Evolutionary conservation across 1,284 basidiomycete species (phyloP).

Genomic region (Ustilago hordei): DNA sequence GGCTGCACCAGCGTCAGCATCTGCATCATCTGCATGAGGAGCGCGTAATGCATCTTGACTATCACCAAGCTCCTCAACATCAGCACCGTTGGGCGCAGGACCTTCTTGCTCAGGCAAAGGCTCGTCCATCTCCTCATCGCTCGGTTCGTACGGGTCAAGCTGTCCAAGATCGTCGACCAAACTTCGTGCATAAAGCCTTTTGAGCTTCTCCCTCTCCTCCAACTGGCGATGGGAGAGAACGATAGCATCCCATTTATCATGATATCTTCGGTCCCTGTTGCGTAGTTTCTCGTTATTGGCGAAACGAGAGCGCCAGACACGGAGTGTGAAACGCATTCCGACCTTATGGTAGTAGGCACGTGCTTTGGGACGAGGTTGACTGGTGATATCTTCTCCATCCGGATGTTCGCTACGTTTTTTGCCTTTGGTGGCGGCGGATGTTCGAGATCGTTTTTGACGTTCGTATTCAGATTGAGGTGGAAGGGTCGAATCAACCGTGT

Average conservation of each 20-base stretch:
- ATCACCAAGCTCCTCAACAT: constrained; percentile 8
- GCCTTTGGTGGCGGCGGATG: constrained; percentile 43
- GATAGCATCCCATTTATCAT: constrained; percentile 63
- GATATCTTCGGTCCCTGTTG: constrained; percentile 46
- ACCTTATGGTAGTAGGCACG: constrained; percentile 65
- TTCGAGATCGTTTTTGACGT: constrained; percentile 47
- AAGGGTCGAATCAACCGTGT: constrained; percentile 38
- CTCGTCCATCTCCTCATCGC: constrained; percentile 48
- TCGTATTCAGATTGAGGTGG: constrained; percentile 57
- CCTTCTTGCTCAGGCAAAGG: constrained; percentile 11
- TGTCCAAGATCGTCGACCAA: constrained; percentile 56
- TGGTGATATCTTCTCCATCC: constrained; percentile 26
- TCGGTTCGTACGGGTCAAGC: constrained; percentile 50
- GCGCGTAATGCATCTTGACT: constrained; percentile 2
- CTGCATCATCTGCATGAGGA: constrained; percentile 12
- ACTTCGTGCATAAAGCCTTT: constrained; percentile 43
- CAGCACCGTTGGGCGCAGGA: constrained; percentile 10
- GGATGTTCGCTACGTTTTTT: constrained; percentile 48
- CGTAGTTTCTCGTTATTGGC: constrained; percentile 55
- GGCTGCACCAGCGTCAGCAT: constrained; percentile 18
- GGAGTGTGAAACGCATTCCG: constrained; percentile 62
- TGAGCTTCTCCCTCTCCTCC: constrained; percentile 45
- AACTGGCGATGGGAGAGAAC: constrained; percentile 53
- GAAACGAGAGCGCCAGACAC: constrained; percentile 57
- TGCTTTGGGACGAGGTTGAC: constrained; percentile 32